Evolutionary conservation across 208 protist species (phyloP), one percentile per base, ranked within the genome.

Genomic region (Leishmania tarentolae): DNA sequence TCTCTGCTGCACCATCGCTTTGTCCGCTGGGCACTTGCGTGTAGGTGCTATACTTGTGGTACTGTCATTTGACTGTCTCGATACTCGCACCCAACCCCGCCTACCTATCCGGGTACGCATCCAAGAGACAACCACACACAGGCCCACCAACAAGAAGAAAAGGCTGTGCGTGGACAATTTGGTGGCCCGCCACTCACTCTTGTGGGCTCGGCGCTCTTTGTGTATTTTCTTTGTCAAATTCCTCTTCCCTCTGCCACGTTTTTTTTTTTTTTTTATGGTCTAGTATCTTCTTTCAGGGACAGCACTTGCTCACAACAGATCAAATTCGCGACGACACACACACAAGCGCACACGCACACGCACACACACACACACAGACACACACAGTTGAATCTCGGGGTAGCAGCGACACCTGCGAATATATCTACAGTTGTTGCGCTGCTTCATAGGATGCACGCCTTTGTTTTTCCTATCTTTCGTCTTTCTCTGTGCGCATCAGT

Each of bases 401-500:
- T 31, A 21, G 31, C 61, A 17, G n/a, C 59, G 19, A 1, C 53
- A 35, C 5, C 61, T 68, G 31, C 61, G 1, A 5, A 56, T 75
- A 53, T 75, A 11, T 66, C 69, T 69, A 47, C 52, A 37, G 37
- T 57, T 37, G 61, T 31, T 76, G 75, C 19, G n/a, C 57, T 70
- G 1, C 75, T 61, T 65, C 28, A 28, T 73, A 44, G 28, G n/a
- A 28, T 35, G 15, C n/a, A n/a, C n/a, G n/a, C n/a, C n/a, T n/a
- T n/a, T n/a, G 50, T 53, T 15, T 9, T 76, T 50, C 74, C 50
- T 80, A 80, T 80, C 72, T 52, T 53, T 83, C 79, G 1, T 52
- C 40, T 47, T 28, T 31, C 24, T 66, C 50, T 17, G 59, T 66
- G 59, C 31, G 28, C 13, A 0, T 69, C 31, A 24, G 31, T 42